Base-by-base conservation (phyloP, 2,329 filamentous ascomycete genomes). In the Ceratocystis ficicola region DNA sequence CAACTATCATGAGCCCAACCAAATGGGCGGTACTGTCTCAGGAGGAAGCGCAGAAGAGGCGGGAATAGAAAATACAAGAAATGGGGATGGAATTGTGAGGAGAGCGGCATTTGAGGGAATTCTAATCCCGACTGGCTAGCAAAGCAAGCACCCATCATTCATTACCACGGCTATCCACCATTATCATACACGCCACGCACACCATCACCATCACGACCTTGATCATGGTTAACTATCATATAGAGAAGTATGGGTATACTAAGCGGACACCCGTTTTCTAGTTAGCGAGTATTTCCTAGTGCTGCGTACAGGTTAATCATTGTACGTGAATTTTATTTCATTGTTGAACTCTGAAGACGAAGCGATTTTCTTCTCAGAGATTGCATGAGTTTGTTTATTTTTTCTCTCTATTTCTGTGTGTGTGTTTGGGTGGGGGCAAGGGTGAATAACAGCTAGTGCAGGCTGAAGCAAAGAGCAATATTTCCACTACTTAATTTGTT, bases 311-410 rank as follows among this genome's bases (percentile, higher is more conserved):
- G 22, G 6, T 28, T 15, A 41, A 12, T 32, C 30, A 17, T 28
- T 57, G 52, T 57, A 57, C 52, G 52, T 8, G 52, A 57, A 4
- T 57, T 57, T 57, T 57, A 28, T 57, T 57, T 57, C 52, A 57
- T 57, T 57, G 52, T 32, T 57, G 15, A 25, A 57, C 12, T 32
- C 25, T 57, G 48, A 52, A 22, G n/a, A 52, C 22, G 22, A 22
- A 52, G 10, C 12, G 22, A 25, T 12, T 57, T 30, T 57, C 17
- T 22, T 52, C 12, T 52, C 10, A 25, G 22, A 20, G 10, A 52
- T 22, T 52, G 22, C 2, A 6, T 52, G 48, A 22, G 6, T 52
- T 25, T 52, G 8, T 52, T 52, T 3, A 32, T 30, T 5, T 5
- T 52, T 52, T 52, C 12, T 3, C 8, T 52, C 8, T 25, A 25